Evolutionary conservation across 495 filamentous ascomycete species (phyloP), one percentile per base, ranked within the genome.

Genomic region (Talaromyces stipitatus): DNA sequence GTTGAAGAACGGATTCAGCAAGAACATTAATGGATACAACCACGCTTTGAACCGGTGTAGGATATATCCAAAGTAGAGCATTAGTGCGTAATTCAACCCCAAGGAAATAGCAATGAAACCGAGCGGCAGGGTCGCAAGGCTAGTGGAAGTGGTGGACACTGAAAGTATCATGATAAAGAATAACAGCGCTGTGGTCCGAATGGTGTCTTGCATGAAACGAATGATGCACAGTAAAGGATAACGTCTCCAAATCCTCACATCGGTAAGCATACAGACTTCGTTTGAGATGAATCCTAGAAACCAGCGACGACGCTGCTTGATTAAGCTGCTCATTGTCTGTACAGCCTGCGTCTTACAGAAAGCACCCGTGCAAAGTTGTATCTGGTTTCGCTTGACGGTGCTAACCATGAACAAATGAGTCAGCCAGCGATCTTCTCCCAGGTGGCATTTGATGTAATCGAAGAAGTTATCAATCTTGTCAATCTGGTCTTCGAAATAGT

Each of bases 361-460:
- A 9, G 94, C 94, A 45, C 89, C 90, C 2, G 91, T 95, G 68
- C 92, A 97, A 84, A 98, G 90, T 71, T 96, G 90, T 55, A 98
- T 97, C 68, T 97, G 92, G 71, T 96, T 91, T 51, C 87, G 83
- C 64, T 94, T 84, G 69, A 90, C 88, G 1, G 92, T 91, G 2
- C 91, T 92, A 62, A 98, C 94, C 94, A 98, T 98, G 77, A 98
- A 97, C 55, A 98, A 82, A 76, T 98, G 94, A 2, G 94, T 98
- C 57, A 98, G 78, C 92, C 94, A 97, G 43, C 94, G 82, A 72
- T 98, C 94, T 72, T 98, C 94, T 8, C 94, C 94, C 47, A 98
- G 72, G 72, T 98, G 92, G 63, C 90, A 92, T 71, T 97, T 97
- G 36, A 88, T 91, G 60, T 89, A 98, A 66, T 98, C 94, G 66